Conservation (phyloP, 2,329 filamentous ascomycete species). For the Helotiales sp. region DNA sequence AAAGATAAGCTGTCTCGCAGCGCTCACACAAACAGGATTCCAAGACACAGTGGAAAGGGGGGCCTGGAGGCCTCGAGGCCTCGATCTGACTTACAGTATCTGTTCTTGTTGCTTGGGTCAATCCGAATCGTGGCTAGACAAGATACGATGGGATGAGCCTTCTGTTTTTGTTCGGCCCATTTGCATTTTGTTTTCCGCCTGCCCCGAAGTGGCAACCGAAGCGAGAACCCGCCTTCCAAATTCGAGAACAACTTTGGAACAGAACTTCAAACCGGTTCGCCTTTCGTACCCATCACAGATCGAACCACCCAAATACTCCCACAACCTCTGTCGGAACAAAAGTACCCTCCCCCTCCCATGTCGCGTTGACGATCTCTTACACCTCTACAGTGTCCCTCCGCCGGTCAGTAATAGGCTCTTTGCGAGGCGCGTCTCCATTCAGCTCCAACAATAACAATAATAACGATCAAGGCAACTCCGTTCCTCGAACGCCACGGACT, state of each 20-base stretch:
- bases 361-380: background rate
- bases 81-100: no score
- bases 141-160: background rate
- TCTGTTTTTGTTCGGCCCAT: background rate
- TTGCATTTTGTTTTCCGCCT: background rate
- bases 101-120: no score
- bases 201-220: background rate
- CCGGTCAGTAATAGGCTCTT: slow-evolving; percentile 15
- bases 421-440: slow-evolving; percentile 14
- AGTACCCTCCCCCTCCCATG: background rate
- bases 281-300: no score
- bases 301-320: no score
- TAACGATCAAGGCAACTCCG: background rate
- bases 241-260: background rate
- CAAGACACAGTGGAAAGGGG: no score
- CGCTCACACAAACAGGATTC: no score
- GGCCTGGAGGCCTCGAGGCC: no score
- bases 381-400: slow-evolving; percentile 7
- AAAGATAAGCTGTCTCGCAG: no score
- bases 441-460: background rate
- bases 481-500: background rate
- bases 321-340: background rate
- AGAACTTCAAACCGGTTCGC: no score
- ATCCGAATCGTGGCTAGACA: background rate
- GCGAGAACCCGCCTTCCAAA: slow-evolving; percentile 2